Conservation (phyloP, 2,329 filamentous ascomycete genomes). For the Coleophoma eucalyptorum region DNA sequence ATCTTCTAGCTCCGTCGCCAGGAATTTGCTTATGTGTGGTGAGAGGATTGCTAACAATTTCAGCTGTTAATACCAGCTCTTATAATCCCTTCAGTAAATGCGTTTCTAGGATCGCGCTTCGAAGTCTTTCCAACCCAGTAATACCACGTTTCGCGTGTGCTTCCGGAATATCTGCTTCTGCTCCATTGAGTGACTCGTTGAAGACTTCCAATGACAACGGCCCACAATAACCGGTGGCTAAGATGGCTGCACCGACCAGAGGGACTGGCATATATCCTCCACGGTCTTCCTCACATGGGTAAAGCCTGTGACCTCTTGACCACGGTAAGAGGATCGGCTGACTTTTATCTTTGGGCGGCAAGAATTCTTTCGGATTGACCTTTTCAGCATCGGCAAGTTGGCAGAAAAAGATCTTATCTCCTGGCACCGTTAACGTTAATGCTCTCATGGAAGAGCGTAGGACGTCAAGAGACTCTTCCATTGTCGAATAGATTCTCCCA, state of each 20-base stretch:
- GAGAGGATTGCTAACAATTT: too few relatives aligned
- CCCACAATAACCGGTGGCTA: slow-evolving; percentile 27
- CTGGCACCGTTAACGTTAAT: slow-evolving; percentile 22
- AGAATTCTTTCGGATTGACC: slow-evolving; percentile 19
- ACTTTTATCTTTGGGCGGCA: not conserved
- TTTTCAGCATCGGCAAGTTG: slow-evolving; percentile 28
- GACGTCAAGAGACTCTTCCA: slow-evolving; percentile 22
- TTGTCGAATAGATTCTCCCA: slow-evolving; percentile 23
- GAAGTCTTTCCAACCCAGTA: slow-evolving; percentile 13
- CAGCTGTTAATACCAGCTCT: too few relatives aligned
- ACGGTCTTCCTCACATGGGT: slow-evolving; percentile 20
- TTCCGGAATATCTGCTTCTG: slow-evolving; percentile 14
- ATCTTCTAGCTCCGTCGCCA: too few relatives aligned
- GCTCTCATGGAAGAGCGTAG: slow-evolving; percentile 21
- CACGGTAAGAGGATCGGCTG: slow-evolving; percentile 25
- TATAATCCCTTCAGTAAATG: too few relatives aligned
- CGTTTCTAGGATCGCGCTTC: slow-evolving; percentile 4
- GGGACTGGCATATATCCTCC: slow-evolving; percentile 29
- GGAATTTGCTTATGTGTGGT: too few relatives aligned
- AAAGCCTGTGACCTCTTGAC: slow-evolving; percentile 27
- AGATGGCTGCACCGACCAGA: slow-evolving; percentile 25
- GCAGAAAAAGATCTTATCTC: slow-evolving; percentile 29
- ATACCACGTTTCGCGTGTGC: slow-evolving; percentile 25
- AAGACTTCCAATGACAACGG: slow-evolving; percentile 30
- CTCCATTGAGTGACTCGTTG: slow-evolving; percentile 22